A percentile compares a stretch with the other conserved stretches of the same genome.
These are phyloP conservation scores for Eucalyptus grandis DNA, from an alignment of 345 rosid species.

Conservation along the genomic window DNA sequence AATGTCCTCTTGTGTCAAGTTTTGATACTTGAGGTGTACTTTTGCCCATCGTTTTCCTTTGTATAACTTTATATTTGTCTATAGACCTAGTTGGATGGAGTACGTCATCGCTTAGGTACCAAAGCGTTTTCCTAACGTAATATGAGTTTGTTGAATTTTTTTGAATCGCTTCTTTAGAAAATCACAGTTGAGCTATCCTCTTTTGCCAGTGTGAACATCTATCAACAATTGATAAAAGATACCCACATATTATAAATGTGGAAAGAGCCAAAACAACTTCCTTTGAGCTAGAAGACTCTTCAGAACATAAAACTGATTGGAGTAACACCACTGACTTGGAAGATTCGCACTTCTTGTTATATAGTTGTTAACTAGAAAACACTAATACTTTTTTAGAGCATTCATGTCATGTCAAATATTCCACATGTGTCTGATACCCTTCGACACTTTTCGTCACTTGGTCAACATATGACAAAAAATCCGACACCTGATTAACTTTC, in stretches of 20 bases:
- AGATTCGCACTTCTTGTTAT: conserved; percentile 22
- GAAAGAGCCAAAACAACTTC: conserved; percentile 5
- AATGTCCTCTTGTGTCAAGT: rapidly evolving
- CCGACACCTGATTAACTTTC: no score
- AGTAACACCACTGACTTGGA: conserved; percentile 27
- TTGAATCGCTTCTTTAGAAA: background rate
- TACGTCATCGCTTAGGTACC: conserved; percentile 58
- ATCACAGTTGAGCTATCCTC: background rate
- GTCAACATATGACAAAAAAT: no score
- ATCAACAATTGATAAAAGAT: conserved; percentile 23
- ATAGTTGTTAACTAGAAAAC: background rate
- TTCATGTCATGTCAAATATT: no score
- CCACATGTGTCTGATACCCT: rapidly evolving
- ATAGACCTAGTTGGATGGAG: conserved; percentile 87
- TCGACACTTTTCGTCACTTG: no score
- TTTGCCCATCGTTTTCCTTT: background rate
- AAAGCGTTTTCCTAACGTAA: conserved; percentile 63
- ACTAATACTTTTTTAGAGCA: rapidly evolving
- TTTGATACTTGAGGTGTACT: rapidly evolving
- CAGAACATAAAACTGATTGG: conserved; percentile 5
- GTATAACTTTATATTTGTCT: conserved; percentile 31
- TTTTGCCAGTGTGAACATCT: conserved; percentile 27
- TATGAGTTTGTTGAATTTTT: background rate
- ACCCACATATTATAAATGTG: conserved; percentile 52
- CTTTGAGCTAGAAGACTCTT: conserved; percentile 12